A percentile compares a stretch with the other conserved stretches of the same genome.
These are phyloP conservation scores for Fagus sylvatica DNA, from an alignment of 306 rosid genomes.

Conservation along the genomic window DNA sequence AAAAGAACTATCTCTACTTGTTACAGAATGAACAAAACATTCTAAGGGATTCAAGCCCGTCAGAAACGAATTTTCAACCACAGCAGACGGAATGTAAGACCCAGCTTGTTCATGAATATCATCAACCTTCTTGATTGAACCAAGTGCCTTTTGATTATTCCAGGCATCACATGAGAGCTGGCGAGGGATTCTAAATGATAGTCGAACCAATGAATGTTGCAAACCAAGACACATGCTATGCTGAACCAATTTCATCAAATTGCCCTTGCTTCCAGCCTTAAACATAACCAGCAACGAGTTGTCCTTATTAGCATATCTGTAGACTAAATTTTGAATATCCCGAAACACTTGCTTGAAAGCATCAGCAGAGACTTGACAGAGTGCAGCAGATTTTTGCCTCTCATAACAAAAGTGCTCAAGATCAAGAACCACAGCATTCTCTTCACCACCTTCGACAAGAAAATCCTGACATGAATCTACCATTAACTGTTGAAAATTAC, in stretches of 20 bases:
- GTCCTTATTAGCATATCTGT: conserved; percentile 55
- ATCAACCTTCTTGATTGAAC: conserved; percentile 35
- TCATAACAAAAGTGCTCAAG: conserved; percentile 52
- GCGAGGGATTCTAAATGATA: conserved; percentile 69
- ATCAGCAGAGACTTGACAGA: conserved; percentile 80
- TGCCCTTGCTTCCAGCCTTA: conserved; percentile 99
- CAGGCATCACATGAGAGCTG: conserved; percentile 78
- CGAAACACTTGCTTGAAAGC: conserved; percentile 76
- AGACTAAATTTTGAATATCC: conserved; percentile 69
- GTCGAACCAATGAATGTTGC: conserved; percentile 80
- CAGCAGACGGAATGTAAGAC: conserved; percentile 80
- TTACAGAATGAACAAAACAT: conserved; percentile 91
- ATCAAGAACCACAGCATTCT: conserved; percentile 31
- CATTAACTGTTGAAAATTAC: conserved; percentile 64
- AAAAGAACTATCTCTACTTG: conserved; percentile 82
- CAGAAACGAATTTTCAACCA: conserved; percentile 75
- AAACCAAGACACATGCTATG: conserved; percentile 94
- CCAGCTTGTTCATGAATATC: conserved; percentile 38
- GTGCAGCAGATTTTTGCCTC: conserved; percentile 70
- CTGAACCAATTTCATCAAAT: conserved; percentile 73
- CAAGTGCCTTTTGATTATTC: conserved; percentile 60
- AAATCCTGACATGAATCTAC: conserved; percentile 43
- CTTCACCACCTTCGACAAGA: conserved; percentile 50
- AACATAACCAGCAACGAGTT: conserved; percentile 74
- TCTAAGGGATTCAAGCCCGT: conserved; percentile 89